phyloP scores from a whole-genome alignment of 768 basidiomycete species.

The Suillus cothurnatus region DNA sequence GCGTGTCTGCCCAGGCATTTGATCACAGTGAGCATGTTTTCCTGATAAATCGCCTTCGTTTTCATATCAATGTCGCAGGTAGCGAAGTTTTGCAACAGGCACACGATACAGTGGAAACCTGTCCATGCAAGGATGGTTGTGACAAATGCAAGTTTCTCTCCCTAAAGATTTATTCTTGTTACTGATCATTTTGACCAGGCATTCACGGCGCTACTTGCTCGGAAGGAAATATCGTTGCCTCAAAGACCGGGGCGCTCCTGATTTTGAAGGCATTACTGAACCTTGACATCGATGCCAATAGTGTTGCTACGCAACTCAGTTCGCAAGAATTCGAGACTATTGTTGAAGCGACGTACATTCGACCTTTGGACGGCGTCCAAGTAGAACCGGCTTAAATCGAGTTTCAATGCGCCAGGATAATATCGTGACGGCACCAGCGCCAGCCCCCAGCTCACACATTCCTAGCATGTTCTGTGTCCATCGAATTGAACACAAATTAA shows the following conservation, averaged over 20 bases:
- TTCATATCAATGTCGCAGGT: slow-evolving; percentile 37
- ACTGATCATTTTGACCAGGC: slow-evolving; percentile 45
- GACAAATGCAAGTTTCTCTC: slow-evolving; percentile 52
- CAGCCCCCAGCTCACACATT: neutral
- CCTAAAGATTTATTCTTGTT: neutral
- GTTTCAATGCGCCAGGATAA: neutral
- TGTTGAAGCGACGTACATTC: slow-evolving; percentile 53
- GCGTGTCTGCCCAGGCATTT: slow-evolving; percentile 76
- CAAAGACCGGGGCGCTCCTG: slow-evolving; percentile 74
- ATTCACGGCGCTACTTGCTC: slow-evolving; percentile 65
- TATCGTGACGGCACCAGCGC: neutral
- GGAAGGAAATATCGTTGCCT: slow-evolving; percentile 71
- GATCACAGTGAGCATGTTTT: slow-evolving; percentile 61
- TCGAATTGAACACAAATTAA: no score
- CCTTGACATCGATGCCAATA: slow-evolving; percentile 39
- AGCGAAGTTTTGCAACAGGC: slow-evolving; percentile 62
- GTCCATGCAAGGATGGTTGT: slow-evolving; percentile 74
- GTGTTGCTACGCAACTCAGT: slow-evolving; percentile 35
- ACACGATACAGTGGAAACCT: slow-evolving; percentile 54
- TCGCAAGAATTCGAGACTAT: slow-evolving; percentile 48
- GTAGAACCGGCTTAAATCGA: slow-evolving; percentile 39
- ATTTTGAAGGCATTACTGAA: slow-evolving; percentile 64
- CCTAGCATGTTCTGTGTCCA: neutral
- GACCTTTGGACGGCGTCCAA: slow-evolving; percentile 43
- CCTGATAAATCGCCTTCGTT: neutral